phyloP scores from a whole-genome alignment of 371 early-diverging fungal genomes.

The Sporodiniella umbellata region DNA sequence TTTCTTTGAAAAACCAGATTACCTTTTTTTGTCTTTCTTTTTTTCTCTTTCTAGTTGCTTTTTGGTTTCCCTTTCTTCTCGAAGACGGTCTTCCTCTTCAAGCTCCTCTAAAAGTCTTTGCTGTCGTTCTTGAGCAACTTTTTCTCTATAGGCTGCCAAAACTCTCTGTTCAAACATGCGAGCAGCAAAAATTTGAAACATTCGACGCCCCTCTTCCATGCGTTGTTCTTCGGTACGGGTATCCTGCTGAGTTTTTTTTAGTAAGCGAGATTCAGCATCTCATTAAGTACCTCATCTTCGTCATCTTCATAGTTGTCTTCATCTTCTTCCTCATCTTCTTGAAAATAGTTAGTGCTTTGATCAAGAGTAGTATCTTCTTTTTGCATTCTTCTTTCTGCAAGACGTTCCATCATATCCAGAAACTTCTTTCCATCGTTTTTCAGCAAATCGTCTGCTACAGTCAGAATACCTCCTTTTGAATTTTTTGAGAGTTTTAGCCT shows the following conservation, averaged over 20 bases:
- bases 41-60: constrained; percentile 69
- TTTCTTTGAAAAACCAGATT: constrained; percentile 4
- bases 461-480: constrained; percentile 57
- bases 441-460: background rate
- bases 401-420: constrained; percentile 91
- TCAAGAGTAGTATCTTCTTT: constrained; percentile 61
- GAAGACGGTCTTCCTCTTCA: constrained; percentile 75
- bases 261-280: background rate
- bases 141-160: constrained; percentile 87
- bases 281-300: constrained; percentile 46
- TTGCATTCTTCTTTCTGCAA: constrained; percentile 84
- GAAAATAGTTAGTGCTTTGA: constrained; percentile 28
- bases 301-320: constrained; percentile 65
- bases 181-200: constrained; percentile 95
- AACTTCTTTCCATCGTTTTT: background rate
- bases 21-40: constrained; percentile 60
- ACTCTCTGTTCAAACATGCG: constrained; percentile 95
- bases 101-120: constrained; percentile 75
- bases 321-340: constrained; percentile 48
- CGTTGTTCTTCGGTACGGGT: constrained; percentile 78
- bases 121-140: constrained; percentile 82
- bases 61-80: constrained; percentile 66
- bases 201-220: constrained; percentile 87
- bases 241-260: constrained; percentile 43
- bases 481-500: background rate